Evolutionary conservation across 768 basidiomycete genomes (phyloP).

Genomic region (Guyanaporus albipodus): DNA sequence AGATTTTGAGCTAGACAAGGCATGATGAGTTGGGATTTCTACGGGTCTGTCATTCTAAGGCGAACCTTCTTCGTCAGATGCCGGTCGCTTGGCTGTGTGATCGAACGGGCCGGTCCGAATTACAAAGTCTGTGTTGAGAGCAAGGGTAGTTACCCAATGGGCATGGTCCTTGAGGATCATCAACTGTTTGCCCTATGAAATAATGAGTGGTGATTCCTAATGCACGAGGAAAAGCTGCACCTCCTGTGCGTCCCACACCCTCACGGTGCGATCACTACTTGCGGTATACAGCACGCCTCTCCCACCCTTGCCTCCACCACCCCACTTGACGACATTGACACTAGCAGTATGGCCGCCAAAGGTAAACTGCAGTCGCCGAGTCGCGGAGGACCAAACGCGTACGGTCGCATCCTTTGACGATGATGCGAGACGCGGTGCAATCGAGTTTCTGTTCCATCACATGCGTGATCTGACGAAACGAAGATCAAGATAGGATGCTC

Average conservation of each 20-base stretch:
- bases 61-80: conserved; percentile 79
- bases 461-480: neutral
- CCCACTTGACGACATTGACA: conserved; percentile 96
- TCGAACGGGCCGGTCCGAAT: conserved; percentile 94
- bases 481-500: conserved; percentile 24
- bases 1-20: conserved; percentile 60
- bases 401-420: conserved; percentile 97
- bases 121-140: conserved; percentile 93
- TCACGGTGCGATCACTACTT: conserved; percentile 89
- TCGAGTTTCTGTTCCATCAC: conserved; percentile 54
- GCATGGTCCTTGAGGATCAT: conserved; percentile 92
- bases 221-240: conserved; percentile 38
- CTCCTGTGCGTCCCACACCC: conserved; percentile 87
- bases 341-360: conserved; percentile 92
- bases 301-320: conserved; percentile 67
- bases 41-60: neutral
- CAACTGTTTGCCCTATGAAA: conserved; percentile 70
- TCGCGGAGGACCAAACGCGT: conserved; percentile 83
- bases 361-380: conserved; percentile 71
- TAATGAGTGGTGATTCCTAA: conserved; percentile 2
- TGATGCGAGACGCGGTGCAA: conserved; percentile 82
- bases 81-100: conserved; percentile 74
- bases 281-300: conserved; percentile 88
- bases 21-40: neutral
- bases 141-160: conserved; percentile 97